Conservation (phyloP, 2,329 filamentous ascomycete genomes). For the Thelonectria blattea region DNA sequence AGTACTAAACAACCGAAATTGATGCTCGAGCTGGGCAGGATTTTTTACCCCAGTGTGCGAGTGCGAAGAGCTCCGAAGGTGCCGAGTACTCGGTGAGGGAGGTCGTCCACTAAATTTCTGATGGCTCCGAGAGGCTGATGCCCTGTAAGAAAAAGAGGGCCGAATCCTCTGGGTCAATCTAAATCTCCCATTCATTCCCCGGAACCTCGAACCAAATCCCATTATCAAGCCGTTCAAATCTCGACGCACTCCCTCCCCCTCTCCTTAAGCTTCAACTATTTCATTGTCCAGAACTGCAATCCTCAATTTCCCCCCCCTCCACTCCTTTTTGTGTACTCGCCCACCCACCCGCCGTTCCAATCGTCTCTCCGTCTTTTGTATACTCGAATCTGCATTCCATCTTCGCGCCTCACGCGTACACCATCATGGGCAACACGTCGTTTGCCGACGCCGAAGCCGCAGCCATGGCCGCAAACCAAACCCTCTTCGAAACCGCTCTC, state of each 20-base stretch:
- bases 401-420: constrained; percentile 9
- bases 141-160: not conserved
- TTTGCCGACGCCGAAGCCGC: constrained; percentile 37
- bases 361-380: constrained; percentile 1
- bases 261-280: constrained; percentile 19
- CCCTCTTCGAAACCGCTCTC: constrained; percentile 63
- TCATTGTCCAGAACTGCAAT: constrained; percentile 14
- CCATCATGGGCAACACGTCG: constrained; percentile 48
- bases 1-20: constrained; percentile 16
- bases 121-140: not conserved
- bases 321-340: constrained; percentile 1
- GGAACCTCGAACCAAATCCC: constrained; percentile 7
- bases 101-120: constrained; percentile 14
- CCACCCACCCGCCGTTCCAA: not conserved
- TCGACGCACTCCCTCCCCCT: constrained; percentile 14
- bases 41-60: not conserved
- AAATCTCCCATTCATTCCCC: constrained; percentile 17
- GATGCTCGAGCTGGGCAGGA: not conserved
- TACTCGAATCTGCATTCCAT: not conserved
- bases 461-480: constrained; percentile 56
- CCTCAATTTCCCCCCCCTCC: constrained; percentile 4
- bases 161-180: constrained; percentile 21
- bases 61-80: constrained; percentile 14
- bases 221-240: constrained; percentile 18
- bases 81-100: constrained; percentile 10